Base-by-base conservation (phyloP, 352 stramenopile genomes). In the Globisporangium splendens region DNA sequence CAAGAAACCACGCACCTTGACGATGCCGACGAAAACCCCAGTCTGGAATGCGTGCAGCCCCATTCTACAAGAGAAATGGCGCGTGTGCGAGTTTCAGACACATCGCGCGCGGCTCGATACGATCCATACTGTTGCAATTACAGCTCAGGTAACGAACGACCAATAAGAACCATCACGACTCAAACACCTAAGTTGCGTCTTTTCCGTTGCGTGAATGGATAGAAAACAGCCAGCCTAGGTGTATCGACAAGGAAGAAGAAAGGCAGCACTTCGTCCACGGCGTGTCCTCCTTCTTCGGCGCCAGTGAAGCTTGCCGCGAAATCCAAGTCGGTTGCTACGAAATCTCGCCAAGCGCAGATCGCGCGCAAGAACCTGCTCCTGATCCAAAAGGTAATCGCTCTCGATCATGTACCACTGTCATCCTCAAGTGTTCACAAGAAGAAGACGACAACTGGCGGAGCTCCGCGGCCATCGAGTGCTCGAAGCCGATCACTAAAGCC, bases 331-430 rank as follows among this genome's bases (percentile, higher is more conserved):
- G 66, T 69, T 3, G 78, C 73, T 1, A 68, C 59, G 7, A 88
- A 83, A 44, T 57, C 71, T 14, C 71, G 73, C 1, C 78, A 86
- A 50, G 70, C 68, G 6, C 73, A 85, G 55, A 84, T 86, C 22
- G 72, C 83, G 35, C 69, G 66, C 33, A 75, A 86, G 44, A 86
- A 86, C 48, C 66, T 89, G 31, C 58, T 77, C 28, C 55, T 86
- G 20, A 82, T 89, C 56, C 76, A 79, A 59, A 83, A 75, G 46
- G 72, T 86, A 42, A 70, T 89, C 22, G 75, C 75, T 0, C 31
- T 86, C 1, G 73, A 88, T 49, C 66, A 70, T 42, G 5, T 31
- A 31, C 24, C 24, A 31, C 24, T 5, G 2, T 56, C 22, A 3
- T 59, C 54, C 38, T 38, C 39, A 15, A n/a, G 35, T 14, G 64